Evolutionary conservation across 129 eudicot species (phyloP).

Genomic region (Scalesia atractyloides): DNA sequence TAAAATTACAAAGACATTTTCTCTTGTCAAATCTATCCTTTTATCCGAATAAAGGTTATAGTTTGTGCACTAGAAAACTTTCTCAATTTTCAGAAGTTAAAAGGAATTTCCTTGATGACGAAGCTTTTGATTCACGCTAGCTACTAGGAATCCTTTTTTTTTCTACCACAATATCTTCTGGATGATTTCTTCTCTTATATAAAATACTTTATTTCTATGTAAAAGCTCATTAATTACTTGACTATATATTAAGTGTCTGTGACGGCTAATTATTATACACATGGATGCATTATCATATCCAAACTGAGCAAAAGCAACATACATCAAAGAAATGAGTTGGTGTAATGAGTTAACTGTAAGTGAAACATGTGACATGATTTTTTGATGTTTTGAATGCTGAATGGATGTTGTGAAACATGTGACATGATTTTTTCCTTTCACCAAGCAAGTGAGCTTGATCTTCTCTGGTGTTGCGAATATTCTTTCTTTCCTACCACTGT

Average conservation of each 20-base stretch:
- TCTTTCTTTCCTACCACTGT: background rate
- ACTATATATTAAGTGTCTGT: background rate
- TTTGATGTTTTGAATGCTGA: conserved; percentile 9
- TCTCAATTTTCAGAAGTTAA: conserved; percentile 8
- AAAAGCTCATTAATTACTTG: background rate
- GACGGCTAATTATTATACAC: conserved; percentile 2
- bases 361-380: no score
- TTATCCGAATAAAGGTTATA: conserved; percentile 14
- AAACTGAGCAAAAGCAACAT: conserved; percentile 5
- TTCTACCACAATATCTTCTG: background rate
- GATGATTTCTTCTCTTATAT: background rate
- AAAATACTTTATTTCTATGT: background rate
- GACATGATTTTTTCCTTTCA: conserved; percentile 31
- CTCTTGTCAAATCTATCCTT: conserved; percentile 17
- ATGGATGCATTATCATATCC: conserved; percentile 15
- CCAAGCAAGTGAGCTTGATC: conserved; percentile 18
- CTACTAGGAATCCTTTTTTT: conserved; percentile 17
- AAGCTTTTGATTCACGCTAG: conserved; percentile 36
- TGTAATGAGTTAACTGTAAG: background rate
- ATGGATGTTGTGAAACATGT: conserved; percentile 38
- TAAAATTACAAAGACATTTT: conserved; percentile 10
- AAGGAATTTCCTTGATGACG: conserved; percentile 2
- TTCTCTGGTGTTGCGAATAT: background rate
- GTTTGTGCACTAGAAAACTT: background rate
- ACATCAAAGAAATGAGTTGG: conserved; percentile 10